Base-by-base conservation (phyloP, 163 green algal genomes). In the Scenedesmus sp. region DNA sequence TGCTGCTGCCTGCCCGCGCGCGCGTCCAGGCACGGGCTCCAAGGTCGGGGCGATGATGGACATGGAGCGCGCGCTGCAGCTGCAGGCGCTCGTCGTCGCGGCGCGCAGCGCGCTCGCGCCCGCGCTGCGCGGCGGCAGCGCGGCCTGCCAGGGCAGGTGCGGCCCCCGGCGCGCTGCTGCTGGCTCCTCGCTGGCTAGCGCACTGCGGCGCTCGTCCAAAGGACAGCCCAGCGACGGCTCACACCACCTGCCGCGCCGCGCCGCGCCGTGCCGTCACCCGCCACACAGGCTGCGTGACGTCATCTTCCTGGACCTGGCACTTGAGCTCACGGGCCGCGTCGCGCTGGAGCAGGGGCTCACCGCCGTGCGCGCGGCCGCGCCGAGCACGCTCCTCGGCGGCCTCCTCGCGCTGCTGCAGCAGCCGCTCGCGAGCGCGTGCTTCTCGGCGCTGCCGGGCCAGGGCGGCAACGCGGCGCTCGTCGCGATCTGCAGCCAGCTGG, bases 251-350 rank as follows among this genome's bases (percentile, higher is more conserved):
- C n/a, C n/a, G n/a, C n/a, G n/a, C n/a, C n/a, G n/a, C n/a, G n/a
- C n/a, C n/a, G n/a, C n/a, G n/a, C n/a, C n/a, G n/a, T 47, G 39
- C 39, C 10, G 39, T 47, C 39, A 47, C 6, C 10, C 7, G 7
- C 10, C 7, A 47, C 39, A 47, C 39, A 84, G 83, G 70, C 75
- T 87, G 70, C 42, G 60, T 56, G 92, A 95, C 53, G 75, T 94
- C 33, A 47, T 93, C 13, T 95, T 93, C 73, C 82, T 96, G 45
- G 91, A 95, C 80, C 58, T 94, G 22, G 87, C 91, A 1, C 81
- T 96, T 17, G 88, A 94, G 51, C 63, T 56, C 0, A 69, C 77
- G 0, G 74, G 64, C 33, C 69, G 83, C 24, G 81, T 73, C 9
- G 77, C 80, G 1, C 39, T 90, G 3, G 87, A 92, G 60, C 14